Base-by-base conservation (phyloP, 2,329 filamentous ascomycete species). In the Apiospora kogelbergensis region DNA sequence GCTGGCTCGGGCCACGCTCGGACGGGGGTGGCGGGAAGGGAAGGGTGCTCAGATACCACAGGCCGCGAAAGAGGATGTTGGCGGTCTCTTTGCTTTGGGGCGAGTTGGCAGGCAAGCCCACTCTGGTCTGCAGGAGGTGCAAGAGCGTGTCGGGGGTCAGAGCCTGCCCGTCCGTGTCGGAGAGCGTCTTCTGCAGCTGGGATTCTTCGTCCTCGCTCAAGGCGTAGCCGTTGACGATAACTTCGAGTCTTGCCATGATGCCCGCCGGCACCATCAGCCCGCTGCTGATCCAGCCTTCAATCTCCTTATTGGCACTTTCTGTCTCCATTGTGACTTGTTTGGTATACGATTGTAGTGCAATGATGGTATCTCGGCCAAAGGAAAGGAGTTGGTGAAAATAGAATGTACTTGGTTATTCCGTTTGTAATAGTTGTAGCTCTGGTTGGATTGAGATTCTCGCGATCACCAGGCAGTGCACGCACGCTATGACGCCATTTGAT, bases 41-140 rank as follows among this genome's bases (percentile, higher is more conserved):
- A 22, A 73, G 1, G n/a, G 68, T 67, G 46, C 71, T 70, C 13
- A 73, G 70, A 24, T 70, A 73, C 17, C 37, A 30, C 6, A 73
- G 26, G 66, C 67, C 68, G 46, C 63, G 65, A 30, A 70, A 73
- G 41, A 73, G 68, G 33, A 71, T 67, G 37, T 41, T 24, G 33
- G 68, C 68, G 3, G 42, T 66, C 22, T 68, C 66, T 1, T 37
- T 24, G 2, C 66, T 69, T 33, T 66, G 69, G 3, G 20, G 37
- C 6, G 53, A 53, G 48, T 3, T 33, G 37, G 11, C 30, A n/a
- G 70, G 69, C 9, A 72, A 60, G 13, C 45, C 26, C 11, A 65
- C 65, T 6, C 60, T 66, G n/a, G 67, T 33, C 17, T 71, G 65
- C 22, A 71, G 63, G 24, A 69, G 69, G 44, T 48, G 67, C 33